These are phyloP conservation scores for Dendrothele bispora DNA, from an alignment of 768 basidiomycete genomes.

Conservation along the genomic window DNA sequence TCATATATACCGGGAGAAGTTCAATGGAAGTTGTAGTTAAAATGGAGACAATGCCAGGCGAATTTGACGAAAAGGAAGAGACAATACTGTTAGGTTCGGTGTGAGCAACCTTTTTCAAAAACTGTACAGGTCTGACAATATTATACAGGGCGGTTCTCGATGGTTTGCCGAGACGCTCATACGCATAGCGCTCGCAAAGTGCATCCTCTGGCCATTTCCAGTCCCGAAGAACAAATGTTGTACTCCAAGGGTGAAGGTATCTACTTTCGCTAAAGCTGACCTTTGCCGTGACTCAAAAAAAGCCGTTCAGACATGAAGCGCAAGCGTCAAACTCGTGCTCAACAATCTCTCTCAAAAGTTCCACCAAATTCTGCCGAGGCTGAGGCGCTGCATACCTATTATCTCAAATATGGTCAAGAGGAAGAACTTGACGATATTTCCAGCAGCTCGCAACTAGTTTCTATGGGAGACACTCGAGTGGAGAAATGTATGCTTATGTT, in stretches of 20 bases:
- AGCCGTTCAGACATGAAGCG: constrained; percentile 54
- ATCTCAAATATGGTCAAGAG: constrained; percentile 56
- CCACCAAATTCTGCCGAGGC: constrained; percentile 77
- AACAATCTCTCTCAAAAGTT: constrained; percentile 64
- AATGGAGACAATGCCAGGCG: constrained; percentile 65
- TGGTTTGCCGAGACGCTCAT: constrained; percentile 77
- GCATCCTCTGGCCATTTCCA: constrained; percentile 58
- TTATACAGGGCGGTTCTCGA: constrained; percentile 77
- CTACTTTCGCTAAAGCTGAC: constrained; percentile 16
- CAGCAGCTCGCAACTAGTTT: constrained; percentile 49
- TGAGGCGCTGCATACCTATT: constrained; percentile 65
- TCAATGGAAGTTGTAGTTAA: constrained; percentile 88
- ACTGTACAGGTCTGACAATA: neutral
- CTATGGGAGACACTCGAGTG: constrained; percentile 73
- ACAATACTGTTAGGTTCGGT: constrained; percentile 64
- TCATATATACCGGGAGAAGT: constrained; percentile 73
- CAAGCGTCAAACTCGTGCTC: constrained; percentile 50
- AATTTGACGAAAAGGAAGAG: constrained; percentile 39
- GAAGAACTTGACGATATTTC: constrained; percentile 20
- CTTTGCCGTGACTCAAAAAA: neutral
- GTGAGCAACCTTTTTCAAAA: neutral
- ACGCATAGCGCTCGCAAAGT: constrained; percentile 66
- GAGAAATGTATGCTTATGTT: constrained; percentile 79
- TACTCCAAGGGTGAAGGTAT: constrained; percentile 68
- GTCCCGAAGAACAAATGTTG: constrained; percentile 62